Percentiles rank a stretch among this genome's conserved stretches.
Conservation (phyloP, 352 stramenopile species). For the Globisporangium canariense region DNA sequence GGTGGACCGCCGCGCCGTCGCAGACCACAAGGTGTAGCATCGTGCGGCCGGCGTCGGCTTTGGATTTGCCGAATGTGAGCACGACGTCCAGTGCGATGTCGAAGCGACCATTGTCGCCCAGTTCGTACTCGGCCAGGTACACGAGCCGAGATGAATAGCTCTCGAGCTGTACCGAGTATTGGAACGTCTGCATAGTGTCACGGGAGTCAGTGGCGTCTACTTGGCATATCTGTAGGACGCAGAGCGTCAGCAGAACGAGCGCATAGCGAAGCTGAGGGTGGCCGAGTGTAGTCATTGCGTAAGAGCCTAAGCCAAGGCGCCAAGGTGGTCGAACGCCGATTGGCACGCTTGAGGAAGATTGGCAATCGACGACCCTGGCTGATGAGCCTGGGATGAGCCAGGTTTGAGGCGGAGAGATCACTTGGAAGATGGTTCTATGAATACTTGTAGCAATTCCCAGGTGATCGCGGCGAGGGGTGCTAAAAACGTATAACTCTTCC, state of each 20-base stretch:
- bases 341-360: background rate
- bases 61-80: constrained; percentile 24
- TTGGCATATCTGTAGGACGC: background rate
- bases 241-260: background rate
- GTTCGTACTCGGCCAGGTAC: constrained; percentile 35
- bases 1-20: constrained; percentile 18
- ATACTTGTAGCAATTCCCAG: background rate
- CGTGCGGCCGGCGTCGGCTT: constrained; percentile 28
- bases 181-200: constrained; percentile 3
- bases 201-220: background rate
- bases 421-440: background rate
- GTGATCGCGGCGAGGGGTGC: background rate
- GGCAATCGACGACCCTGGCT: background rate
- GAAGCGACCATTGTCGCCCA: constrained; percentile 37
- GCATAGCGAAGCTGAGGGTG: background rate
- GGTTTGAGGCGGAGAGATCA: background rate
- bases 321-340: background rate
- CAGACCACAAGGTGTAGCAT: constrained; percentile 56
- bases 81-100: constrained; percentile 40
- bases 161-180: constrained; percentile 25
- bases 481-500: background rate
- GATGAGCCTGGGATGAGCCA: background rate
- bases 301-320: too few species aligned
- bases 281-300: background rate
- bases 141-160: constrained; percentile 22